Percentiles rank a stretch among this genome's conserved stretches.
phyloP scores from a whole-genome alignment of 805 yeast genomes.

The Candida boleticola region DNA sequence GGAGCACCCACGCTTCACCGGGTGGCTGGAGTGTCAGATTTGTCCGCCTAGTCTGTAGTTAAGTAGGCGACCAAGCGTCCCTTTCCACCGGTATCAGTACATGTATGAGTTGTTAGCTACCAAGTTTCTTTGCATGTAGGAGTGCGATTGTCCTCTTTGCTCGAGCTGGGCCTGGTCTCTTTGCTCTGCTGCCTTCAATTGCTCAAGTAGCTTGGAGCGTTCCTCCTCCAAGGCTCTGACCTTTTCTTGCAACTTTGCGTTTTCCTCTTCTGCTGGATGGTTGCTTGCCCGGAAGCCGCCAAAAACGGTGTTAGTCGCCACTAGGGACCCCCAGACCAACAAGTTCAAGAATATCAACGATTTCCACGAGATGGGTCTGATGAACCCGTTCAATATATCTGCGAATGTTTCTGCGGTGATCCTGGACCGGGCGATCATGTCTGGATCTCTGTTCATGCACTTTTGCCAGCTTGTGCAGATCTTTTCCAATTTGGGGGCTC shows the following conservation, averaged over 20 bases:
- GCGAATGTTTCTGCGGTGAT: constrained; percentile 83
- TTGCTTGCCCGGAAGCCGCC: constrained; percentile 25
- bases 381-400: constrained; percentile 73
- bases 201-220: background rate
- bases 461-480: constrained; percentile 72
- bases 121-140: no score
- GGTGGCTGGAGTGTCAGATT: no score
- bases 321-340: constrained; percentile 50
- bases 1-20: no score
- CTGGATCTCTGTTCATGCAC: constrained; percentile 82
- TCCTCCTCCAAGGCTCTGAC: background rate
- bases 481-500: constrained; percentile 74
- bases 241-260: background rate
- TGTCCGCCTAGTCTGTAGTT: no score
- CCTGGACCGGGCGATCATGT: constrained; percentile 60
- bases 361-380: constrained; percentile 69
- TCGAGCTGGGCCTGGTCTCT: background rate
- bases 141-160: no score
- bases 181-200: background rate
- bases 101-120: no score
- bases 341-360: constrained; percentile 50
- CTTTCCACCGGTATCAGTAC: no score
- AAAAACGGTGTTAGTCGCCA: constrained; percentile 51
- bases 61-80: no score
- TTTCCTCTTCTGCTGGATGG: background rate